A percentile compares a stretch with the other conserved stretches of the same genome.
Conservation (phyloP, 441 rosid species). For the Macaranga tanarius region DNA sequence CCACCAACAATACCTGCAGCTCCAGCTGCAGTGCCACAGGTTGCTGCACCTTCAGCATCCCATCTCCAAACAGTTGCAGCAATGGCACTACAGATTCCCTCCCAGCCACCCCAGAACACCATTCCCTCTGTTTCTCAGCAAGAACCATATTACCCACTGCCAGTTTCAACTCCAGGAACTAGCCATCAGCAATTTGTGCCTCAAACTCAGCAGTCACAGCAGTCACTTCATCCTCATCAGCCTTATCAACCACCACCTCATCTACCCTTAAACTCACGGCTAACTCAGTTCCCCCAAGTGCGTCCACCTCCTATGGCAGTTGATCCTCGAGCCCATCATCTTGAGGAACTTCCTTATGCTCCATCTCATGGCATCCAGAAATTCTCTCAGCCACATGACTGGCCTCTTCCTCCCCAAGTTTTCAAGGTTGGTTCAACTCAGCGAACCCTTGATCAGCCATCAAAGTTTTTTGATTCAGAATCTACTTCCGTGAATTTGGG, state of each 20-base stretch:
- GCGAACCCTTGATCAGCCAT: slow-evolving; percentile 26
- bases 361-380: slow-evolving; percentile 27
- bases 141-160: slow-evolving; percentile 29
- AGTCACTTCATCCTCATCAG: slow-evolving; percentile 21
- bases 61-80: slow-evolving; percentile 15
- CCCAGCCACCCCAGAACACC: slow-evolving; percentile 23
- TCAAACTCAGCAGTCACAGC: slow-evolving; percentile 32
- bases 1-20: slow-evolving; percentile 25
- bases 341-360: slow-evolving; percentile 24
- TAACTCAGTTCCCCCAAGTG: slow-evolving; percentile 24
- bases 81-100: slow-evolving; percentile 32
- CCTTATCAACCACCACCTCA: slow-evolving; percentile 26
- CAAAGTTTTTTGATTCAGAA: slow-evolving; percentile 27
- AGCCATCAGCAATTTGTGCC: slow-evolving; percentile 24
- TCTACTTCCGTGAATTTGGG: slow-evolving; percentile 18
- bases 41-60: slow-evolving; percentile 16
- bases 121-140: slow-evolving; percentile 25
- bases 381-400: slow-evolving; percentile 26
- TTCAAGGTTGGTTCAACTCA: slow-evolving; percentile 22
- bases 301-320: slow-evolving; percentile 20
- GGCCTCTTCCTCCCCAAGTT: slow-evolving; percentile 21
- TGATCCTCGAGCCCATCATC: slow-evolving; percentile 27
- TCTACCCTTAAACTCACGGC: slow-evolving; percentile 17
- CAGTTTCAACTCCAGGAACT: slow-evolving; percentile 19
- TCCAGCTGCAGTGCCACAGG: slow-evolving; percentile 28